These are phyloP conservation scores for Phanerochaete sordida DNA, from an alignment of 768 basidiomycete genomes.

Conservation along the genomic window DNA sequence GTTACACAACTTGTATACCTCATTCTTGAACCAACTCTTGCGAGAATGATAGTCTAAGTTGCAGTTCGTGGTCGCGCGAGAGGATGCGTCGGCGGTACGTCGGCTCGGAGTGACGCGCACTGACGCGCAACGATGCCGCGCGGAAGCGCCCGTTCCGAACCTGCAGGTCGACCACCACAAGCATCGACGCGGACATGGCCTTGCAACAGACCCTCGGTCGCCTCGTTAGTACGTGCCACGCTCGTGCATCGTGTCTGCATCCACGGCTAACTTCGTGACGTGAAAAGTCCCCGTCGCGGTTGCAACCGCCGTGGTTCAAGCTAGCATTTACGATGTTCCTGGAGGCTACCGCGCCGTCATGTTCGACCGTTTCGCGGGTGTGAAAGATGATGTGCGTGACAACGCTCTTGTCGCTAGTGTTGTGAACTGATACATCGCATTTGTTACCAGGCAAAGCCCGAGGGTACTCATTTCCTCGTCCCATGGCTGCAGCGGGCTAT, in stretches of 20 bases:
- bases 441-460: slow-evolving; percentile 66
- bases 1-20: too few relatives aligned
- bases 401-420: not conserved
- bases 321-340: slow-evolving; percentile 59
- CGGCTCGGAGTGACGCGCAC: not conserved
- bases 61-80: too few relatives aligned
- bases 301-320: slow-evolving; percentile 40
- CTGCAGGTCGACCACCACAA: not conserved
- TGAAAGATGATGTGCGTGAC: slow-evolving; percentile 64
- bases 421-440: not conserved
- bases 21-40: too few relatives aligned
- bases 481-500: slow-evolving; percentile 97
- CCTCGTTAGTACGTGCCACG: slow-evolving; percentile 40
- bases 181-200: slow-evolving; percentile 37
- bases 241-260: slow-evolving; percentile 33
- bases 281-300: slow-evolving; percentile 61
- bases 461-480: slow-evolving; percentile 95
- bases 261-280: slow-evolving; percentile 40
- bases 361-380: slow-evolving; percentile 96
- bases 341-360: slow-evolving; percentile 93
- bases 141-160: not conserved
- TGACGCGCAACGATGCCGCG: not conserved
- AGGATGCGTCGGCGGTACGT: not conserved
- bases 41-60: too few relatives aligned
- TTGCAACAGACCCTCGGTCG: slow-evolving; percentile 46